Evolutionary conservation across 2,329 filamentous ascomycete species (phyloP).

Genomic region (Scorias spongiosa): DNA sequence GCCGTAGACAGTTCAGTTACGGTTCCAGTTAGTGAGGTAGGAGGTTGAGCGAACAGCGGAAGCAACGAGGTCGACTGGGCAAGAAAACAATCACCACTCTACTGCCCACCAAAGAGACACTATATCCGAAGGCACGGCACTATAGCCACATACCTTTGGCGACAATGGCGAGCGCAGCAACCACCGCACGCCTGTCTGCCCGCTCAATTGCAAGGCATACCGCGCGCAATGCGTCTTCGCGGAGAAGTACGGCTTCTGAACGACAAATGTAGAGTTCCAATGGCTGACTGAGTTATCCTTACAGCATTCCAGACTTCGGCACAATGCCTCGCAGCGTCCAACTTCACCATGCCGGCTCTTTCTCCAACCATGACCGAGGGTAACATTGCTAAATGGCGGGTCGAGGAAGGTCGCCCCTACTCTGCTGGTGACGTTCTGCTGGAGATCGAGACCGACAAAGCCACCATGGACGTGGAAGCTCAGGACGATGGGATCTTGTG

Average conservation of each 20-base stretch:
- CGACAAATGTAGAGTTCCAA: not conserved
- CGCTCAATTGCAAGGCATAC: constrained; percentile 14
- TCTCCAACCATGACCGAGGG: constrained; percentile 92
- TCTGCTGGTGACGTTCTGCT: constrained; percentile 64
- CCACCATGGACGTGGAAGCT: constrained; percentile 86
- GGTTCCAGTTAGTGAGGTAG: no score
- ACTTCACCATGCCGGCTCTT: constrained; percentile 81
- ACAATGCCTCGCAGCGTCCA: constrained; percentile 47
- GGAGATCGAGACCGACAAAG: constrained; percentile 84
- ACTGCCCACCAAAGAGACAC: not conserved
- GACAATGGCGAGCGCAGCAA: constrained; percentile 17
- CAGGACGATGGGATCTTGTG: constrained; percentile 77
- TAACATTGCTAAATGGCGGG: constrained; percentile 70
- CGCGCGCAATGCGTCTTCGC: constrained; percentile 9
- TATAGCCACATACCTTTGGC: not conserved
- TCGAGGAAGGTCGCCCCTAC: constrained; percentile 77
- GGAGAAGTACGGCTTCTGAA: constrained; percentile 10
- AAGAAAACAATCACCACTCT: not conserved
- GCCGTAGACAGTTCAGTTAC: not conserved
- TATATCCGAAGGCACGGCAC: not conserved
- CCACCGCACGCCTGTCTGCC: constrained; percentile 14
- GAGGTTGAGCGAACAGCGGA: no score
- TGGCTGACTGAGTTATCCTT: not conserved
- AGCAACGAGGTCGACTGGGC: not conserved
- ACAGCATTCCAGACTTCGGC: not conserved